Base-by-base conservation (phyloP, 208 protist genomes). In the Naegleria lovaniensis region DNA sequence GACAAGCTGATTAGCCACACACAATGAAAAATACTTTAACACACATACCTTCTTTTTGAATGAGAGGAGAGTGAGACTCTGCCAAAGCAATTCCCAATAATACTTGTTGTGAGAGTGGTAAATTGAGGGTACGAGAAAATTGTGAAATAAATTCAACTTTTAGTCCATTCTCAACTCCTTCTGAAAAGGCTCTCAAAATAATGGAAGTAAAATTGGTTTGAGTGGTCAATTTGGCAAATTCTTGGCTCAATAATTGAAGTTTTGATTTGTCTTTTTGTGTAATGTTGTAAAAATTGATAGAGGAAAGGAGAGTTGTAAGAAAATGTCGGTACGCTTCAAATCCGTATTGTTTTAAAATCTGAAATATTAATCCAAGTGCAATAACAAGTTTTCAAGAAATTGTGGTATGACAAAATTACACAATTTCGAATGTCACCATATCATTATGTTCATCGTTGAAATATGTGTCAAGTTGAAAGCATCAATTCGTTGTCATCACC, bases 331-430 rank as follows among this genome's bases (percentile, higher is more conserved):
- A 93, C 38, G 94, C 92, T 87, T 95, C 93, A 85, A 90, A 76
- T 36, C 94, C 94, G 92, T 95, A 95, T 85, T 92, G 90, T 58
- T 90, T 91, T 38, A 92, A 86, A 6, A 95, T 75, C 94, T 95
- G n/a, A n/a, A 90, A 85, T 58, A 84, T 48, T 55, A 25, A n/a
- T 86, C 29, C 11, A 39, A n/a, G 16, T 86, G 16, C 5, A 43
- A n/a, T 33, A 9, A 38, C n/a, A n/a, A n/a, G n/a, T n/a, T n/a
- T n/a, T n/a, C n/a, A n/a, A n/a, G 55, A 22, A 29, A 29, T 67
- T 67, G 55, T 29, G 11, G 55, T 29, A 29, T 19, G 19, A 29
- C n/a, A n/a, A n/a, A n/a, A n/a, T n/a, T n/a, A n/a, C n/a, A n/a
- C n/a, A n/a, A n/a, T n/a, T n/a, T n/a, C n/a, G n/a, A 67, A 67